Evolutionary conservation across 176 grass and related monocot species (phyloP), one percentile per base, ranked within the genome.

Genomic region (Lolium perenne): DNA sequence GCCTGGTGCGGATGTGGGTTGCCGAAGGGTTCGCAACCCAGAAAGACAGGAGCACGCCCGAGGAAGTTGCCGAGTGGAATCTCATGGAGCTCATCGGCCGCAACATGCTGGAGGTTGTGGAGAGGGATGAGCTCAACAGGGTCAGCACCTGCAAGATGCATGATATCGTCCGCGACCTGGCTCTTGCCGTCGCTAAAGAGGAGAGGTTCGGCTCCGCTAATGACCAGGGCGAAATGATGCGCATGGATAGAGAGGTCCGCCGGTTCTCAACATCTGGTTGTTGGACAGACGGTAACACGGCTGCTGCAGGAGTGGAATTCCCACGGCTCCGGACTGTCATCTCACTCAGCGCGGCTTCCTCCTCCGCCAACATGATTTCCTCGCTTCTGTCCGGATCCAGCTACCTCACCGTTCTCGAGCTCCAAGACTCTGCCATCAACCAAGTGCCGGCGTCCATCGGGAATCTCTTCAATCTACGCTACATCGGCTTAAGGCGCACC

Each of bases 1-100:
- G 69, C 74, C 57, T 91, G 54, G 77, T 94, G 10, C 83, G 92
- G 84, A 32, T 89, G 61, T 94, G 86, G 92, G 72, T 94, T 16
- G 89, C 89, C 6, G 87, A 94, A 69, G 89, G 89, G 9, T 91
- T 94, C 40, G 81, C 54, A 18, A 56, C 61, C 47, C 22, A 57
- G 25, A 87, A 21, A 14, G 77, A 76, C 26, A 23, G 32, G 1
- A 85, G 61, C 47, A 85, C 84, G 16, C 43, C 60, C 49, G 93
- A 94, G 82, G 90, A 94, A 51, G 84, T 90, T 16, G 90, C 90
- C 3, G 81, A 90, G 47, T 79, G 62, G 10, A 80, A 86, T 80
- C 81, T 92, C 38, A 75, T 70, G 20, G 71, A 92, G 56, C 81
- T 94, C 29, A 81, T 94, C 38, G 13, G 22, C 6, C 85, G 82